Evolutionary conservation across 2,329 filamentous ascomycete genomes (phyloP), one percentile per base, ranked within the genome.

Genomic region (Anthostomella pinea): DNA sequence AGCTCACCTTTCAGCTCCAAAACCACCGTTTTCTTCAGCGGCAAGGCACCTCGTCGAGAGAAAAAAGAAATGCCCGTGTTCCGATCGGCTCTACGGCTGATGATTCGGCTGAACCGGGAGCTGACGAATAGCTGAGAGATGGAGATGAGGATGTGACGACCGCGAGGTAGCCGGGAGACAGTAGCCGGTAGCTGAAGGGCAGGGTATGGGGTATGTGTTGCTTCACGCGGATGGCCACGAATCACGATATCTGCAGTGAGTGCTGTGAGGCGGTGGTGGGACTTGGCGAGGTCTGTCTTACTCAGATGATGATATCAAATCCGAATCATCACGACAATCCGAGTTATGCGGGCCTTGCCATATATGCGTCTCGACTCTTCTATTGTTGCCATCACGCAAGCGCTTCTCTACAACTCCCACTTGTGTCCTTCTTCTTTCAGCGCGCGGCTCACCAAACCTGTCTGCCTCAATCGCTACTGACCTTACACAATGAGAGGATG

Each of bases 381-480:
- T n/a, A n/a, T n/a, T n/a, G n/a, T n/a, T n/a, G n/a, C n/a, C n/a
- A n/a, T n/a, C n/a, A n/a, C n/a, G n/a, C n/a, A 17, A 28, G 13
- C 24, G 11, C 18, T 20, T 20, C 16, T 31, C 20, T 17, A 22
- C 24, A 5, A 30, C 19, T 14, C 22, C 14, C 18, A 18, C 19
- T 41, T 19, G 35, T 19, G 33, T 39, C 23, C 30, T 51, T 46
- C 51, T 48, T 58, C 49, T 49, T 35, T 52, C 53, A 52, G 56
- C 56, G 56, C 56, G 54, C 56, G 56, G 54, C 39, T 58, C 48
- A 30, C 36, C 35, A 43, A 45, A 46, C 35, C 27, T 48, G 41
- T 56, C 26, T 46, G 43, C 43, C 43, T 52, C 43, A 38, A 39
- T 45, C 38, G 25, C 39, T 33, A 42, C 46, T 42, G 45, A 30